phyloP scores from a whole-genome alignment of 306 rosid genomes.

The Vigna reflexopilosa region DNA sequence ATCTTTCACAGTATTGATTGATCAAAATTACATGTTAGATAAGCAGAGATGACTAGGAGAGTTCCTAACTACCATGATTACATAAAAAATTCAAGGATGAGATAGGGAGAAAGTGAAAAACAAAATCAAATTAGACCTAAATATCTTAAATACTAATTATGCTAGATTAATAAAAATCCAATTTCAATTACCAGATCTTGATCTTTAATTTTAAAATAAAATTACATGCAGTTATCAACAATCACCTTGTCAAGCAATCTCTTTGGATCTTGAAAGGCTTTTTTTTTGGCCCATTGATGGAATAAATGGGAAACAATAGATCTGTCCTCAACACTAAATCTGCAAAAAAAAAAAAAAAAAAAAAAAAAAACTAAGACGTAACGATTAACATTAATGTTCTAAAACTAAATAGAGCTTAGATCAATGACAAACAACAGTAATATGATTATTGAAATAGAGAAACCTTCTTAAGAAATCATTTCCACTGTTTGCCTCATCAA shows the following conservation, averaged over 20 bases:
- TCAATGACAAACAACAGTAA: constrained; percentile 29
- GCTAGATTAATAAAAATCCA: not conserved
- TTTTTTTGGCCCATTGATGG: constrained; percentile 94
- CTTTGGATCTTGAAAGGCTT: constrained; percentile 94
- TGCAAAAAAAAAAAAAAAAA: constrained; percentile 42
- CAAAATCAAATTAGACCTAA: not conserved
- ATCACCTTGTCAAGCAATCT: constrained; percentile 92
- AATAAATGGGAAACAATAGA: constrained; percentile 81
- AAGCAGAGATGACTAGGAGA: not conserved
- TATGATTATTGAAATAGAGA: constrained; percentile 37
- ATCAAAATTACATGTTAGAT: too few relatives aligned
- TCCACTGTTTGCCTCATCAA: constrained; percentile 55
- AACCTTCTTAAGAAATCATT: constrained; percentile 82
- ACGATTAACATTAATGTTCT: constrained; percentile 28
- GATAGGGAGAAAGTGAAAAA: not conserved
- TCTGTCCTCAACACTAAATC: constrained; percentile 82
- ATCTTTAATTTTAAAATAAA: not conserved
- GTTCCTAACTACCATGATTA: not conserved
- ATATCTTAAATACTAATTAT: not conserved
- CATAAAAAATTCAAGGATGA: not conserved
- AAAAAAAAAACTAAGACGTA: constrained; percentile 25
- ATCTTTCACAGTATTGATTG: too few relatives aligned
- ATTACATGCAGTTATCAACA: not conserved
- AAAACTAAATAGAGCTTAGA: constrained; percentile 32
- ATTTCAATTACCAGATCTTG: not conserved